Evolutionary conservation across 805 yeast species (phyloP), one percentile per base, ranked within the genome.

Genomic region (Candida ovalis): DNA sequence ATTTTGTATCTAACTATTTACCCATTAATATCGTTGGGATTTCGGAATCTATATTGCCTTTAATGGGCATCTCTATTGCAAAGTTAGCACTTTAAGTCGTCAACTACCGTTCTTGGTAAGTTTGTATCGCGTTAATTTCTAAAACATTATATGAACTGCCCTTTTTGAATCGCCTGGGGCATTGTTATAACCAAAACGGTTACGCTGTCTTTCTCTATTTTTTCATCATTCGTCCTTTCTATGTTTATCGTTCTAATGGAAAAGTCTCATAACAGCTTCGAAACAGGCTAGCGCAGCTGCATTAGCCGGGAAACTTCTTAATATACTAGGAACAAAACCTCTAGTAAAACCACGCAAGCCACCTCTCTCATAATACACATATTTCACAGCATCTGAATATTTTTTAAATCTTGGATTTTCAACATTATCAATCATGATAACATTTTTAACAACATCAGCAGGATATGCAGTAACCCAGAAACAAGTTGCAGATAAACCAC

Each of bases 391-490:
- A 49, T 77, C 81, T 53, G 75, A 70, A 82, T 92, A 90, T 43
- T 79, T 74, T 28, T 77, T 81, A 64, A 85, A 84, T 56, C 78
- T 77, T 49, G 94, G 94, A 54, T 83, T 78, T 23, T 79, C 71
- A 24, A 88, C 84, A 55, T 78, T 80, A 63, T 87, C 95, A 2
- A 90, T 88, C 81, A 89, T 80, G 49, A 89, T 79, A 41, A 84
- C 85, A 61, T 89, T 95, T 65, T 89, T 90, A 23, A 90, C 84
- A 25, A 90, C 96, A 66, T 89, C 97, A 0, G 85, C 78, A 1
- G 96, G 96, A 61, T 88, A 89, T 0, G 96, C 96, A 35, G 86
- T 78, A 17, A 85, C 78, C 96, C 96, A 89, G 68, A 89, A 89
- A 39, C 88, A 84, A 0, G 88, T 78, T 3, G 96, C 96, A 43